Conservation (phyloP, 371 early-diverging fungal genomes). For the Mortierella sp. region DNA sequence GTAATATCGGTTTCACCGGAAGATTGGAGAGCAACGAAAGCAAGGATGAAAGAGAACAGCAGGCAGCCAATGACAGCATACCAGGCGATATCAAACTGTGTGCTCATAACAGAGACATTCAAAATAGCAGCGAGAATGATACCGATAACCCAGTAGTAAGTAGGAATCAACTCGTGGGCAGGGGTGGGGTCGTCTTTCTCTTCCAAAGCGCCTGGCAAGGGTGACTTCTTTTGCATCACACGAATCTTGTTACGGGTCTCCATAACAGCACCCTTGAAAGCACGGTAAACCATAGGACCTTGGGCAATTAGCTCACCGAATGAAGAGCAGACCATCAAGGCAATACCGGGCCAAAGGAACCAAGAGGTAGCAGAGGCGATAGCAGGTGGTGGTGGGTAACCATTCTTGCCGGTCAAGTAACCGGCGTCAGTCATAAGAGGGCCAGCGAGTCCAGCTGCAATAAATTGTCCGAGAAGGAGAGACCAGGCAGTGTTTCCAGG, state of each 20-base stretch:
- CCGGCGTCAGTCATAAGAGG: constrained; percentile 60
- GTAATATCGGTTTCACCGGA: constrained; percentile 75
- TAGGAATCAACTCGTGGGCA: constrained; percentile 65
- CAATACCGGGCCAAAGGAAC: constrained; percentile 81
- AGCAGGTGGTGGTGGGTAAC: constrained; percentile 41
- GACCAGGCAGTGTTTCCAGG: constrained; percentile 68
- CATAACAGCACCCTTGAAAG: constrained; percentile 59
- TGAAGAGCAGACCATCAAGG: constrained; percentile 73
- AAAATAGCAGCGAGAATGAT: constrained; percentile 66
- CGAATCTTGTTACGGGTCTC: constrained; percentile 30
- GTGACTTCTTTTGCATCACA: constrained; percentile 46
- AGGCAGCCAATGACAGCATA: constrained; percentile 71
- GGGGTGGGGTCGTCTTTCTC: constrained; percentile 55
- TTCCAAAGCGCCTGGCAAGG: too few relatives aligned
- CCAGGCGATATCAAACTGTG: constrained; percentile 68
- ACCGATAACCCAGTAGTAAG: constrained; percentile 72
- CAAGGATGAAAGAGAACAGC: constrained; percentile 73
- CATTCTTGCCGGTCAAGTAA: constrained; percentile 49
- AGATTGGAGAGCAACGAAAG: constrained; percentile 80
- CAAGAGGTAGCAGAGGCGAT: constrained; percentile 63
- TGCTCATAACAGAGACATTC: constrained; percentile 69
- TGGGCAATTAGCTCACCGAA: constrained; percentile 70
- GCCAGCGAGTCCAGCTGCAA: constrained; percentile 67
- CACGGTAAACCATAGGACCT: constrained; percentile 63
- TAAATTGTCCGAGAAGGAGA: constrained; percentile 64